Evolutionary conservation across 495 filamentous ascomycete species (phyloP).

Genomic region (Penicillium daleae): DNA sequence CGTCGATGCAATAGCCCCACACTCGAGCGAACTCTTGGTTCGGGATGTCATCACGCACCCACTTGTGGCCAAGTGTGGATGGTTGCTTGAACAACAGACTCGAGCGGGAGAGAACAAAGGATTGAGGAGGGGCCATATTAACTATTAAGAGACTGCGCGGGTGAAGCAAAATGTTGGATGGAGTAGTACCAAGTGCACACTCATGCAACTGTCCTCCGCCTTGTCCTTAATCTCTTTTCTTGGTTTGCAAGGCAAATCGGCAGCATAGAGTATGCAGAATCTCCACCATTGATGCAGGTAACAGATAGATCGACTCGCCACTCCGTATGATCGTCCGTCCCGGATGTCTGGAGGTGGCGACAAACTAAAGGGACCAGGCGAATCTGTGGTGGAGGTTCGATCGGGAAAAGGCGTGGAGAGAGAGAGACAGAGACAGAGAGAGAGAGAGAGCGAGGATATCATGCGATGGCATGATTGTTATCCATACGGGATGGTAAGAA

Average conservation of each 20-base stretch:
- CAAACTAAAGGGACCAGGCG: background rate
- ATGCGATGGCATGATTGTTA: background rate
- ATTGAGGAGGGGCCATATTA: background rate
- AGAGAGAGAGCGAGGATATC: background rate
- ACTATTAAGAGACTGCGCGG: background rate
- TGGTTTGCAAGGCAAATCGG: background rate
- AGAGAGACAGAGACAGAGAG: no score
- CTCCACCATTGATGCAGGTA: background rate
- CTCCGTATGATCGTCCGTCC: constrained; percentile 7
- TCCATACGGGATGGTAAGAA: background rate
- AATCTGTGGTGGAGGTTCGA: constrained; percentile 6
- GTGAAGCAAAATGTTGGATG: background rate
- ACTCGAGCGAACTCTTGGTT: constrained; percentile 12
- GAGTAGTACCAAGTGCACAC: background rate
- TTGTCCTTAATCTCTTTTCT: background rate
- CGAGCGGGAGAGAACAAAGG: background rate
- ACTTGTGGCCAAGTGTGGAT: constrained; percentile 7
- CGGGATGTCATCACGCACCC: background rate
- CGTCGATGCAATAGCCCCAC: constrained; percentile 17
- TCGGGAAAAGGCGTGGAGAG: constrained; percentile 7
- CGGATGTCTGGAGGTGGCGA: constrained; percentile 4
- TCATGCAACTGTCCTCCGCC: background rate
- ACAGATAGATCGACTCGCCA: constrained; percentile 12
- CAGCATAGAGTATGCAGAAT: background rate
- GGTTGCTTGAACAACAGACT: constrained; percentile 21